phyloP scores from a whole-genome alignment of 768 basidiomycete genomes.

The Rhizopogon roseolus region DNA sequence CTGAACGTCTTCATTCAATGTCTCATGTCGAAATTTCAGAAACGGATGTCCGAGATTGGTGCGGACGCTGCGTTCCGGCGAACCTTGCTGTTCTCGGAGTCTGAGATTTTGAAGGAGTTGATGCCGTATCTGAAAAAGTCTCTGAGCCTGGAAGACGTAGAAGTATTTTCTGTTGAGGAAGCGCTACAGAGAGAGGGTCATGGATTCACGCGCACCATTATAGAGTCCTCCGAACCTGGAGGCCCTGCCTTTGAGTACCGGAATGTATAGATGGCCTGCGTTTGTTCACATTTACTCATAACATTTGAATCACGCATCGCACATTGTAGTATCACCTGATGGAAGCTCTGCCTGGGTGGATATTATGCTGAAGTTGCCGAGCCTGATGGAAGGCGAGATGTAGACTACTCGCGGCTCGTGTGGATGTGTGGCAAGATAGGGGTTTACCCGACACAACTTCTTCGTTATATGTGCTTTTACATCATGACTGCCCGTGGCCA shows the following conservation, averaged over 20 bases:
- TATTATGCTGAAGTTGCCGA: too few relatives aligned
- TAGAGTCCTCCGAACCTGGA: conserved; percentile 87
- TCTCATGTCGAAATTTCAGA: conserved; percentile 38
- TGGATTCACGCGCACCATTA: conserved; percentile 63
- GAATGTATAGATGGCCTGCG: conserved; percentile 44
- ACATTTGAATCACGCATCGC: background rate
- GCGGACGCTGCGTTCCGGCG: conserved; percentile 78
- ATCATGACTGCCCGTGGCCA: too few relatives aligned
- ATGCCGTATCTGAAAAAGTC: conserved; percentile 79
- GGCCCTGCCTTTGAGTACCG: conserved; percentile 83
- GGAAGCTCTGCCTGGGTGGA: too few relatives aligned
- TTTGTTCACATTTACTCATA: too few relatives aligned
- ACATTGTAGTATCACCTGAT: background rate
- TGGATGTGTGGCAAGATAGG: too few relatives aligned
- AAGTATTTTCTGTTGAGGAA: conserved; percentile 66
- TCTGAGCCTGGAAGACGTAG: conserved; percentile 64
- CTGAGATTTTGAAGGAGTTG: conserved; percentile 62
- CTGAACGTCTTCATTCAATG: background rate
- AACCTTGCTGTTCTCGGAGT: conserved; percentile 78
- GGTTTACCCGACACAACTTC: too few relatives aligned
- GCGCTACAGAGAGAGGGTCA: conserved; percentile 48
- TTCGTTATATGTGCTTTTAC: too few relatives aligned
- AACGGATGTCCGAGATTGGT: conserved; percentile 76
- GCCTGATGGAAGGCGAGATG: too few relatives aligned
- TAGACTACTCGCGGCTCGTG: too few relatives aligned